Percentiles rank a stretch among this genome's conserved stretches.
Evolutionary conservation across 1,139 yeast genomes (phyloP).

Genomic region (Sugiyamaella japonica): DNA sequence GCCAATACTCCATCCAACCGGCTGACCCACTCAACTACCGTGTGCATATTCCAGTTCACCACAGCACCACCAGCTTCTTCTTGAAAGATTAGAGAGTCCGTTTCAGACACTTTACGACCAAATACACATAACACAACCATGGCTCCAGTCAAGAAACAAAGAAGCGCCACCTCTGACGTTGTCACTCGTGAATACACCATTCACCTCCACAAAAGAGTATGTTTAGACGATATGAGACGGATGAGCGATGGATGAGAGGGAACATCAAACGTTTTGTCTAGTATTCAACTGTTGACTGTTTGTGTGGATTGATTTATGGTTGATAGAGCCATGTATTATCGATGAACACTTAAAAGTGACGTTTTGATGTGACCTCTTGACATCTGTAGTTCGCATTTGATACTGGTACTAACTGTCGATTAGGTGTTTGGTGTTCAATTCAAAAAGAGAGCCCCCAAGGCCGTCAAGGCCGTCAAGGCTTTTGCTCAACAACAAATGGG

Average conservation of each 20-base stretch:
- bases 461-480: slow-evolving; percentile 98
- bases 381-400: too few relatives aligned
- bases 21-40: not conserved
- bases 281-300: too few relatives aligned
- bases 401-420: slow-evolving; percentile 20
- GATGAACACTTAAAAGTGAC: too few relatives aligned
- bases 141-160: slow-evolving; percentile 49
- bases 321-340: too few relatives aligned
- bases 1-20: not conserved
- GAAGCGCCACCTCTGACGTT: slow-evolving; percentile 96
- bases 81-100: slow-evolving; percentile 7
- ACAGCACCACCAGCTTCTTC: not conserved
- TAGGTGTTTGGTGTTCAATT: slow-evolving; percentile 96
- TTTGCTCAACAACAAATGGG: slow-evolving; percentile 99
- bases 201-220: slow-evolving; percentile 98
- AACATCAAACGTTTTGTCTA: too few relatives aligned
- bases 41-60: slow-evolving; percentile 10
- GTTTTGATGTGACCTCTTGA: too few relatives aligned
- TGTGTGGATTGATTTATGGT: too few relatives aligned
- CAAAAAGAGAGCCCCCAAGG: slow-evolving; percentile 99
- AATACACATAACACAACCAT: slow-evolving; percentile 31
- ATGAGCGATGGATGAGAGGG: not conserved
- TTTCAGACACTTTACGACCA: slow-evolving; percentile 9
- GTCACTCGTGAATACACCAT: slow-evolving; percentile 99
- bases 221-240: slow-evolving; percentile 40